Evolutionary conservation across 1,284 basidiomycete species (phyloP).

Genomic region (Moesziomyces parantarcticus): DNA sequence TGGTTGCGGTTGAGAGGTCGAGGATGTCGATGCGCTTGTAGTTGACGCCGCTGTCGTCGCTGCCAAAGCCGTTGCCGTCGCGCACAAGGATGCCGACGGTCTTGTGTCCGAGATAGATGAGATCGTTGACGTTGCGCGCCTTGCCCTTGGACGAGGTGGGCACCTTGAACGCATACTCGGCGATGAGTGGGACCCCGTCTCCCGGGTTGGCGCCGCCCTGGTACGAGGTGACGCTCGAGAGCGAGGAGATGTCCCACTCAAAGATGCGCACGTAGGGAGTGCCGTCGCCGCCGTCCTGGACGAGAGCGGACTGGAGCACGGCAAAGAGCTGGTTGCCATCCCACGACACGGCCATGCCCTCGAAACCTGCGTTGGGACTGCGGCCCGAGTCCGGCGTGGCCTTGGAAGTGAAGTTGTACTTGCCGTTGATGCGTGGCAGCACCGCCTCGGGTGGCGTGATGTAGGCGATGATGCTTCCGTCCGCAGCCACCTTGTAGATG

Average conservation of each 20-base stretch:
- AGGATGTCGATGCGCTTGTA: conserved; percentile 71
- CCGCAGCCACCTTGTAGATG: conserved; percentile 73
- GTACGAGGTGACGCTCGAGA: conserved; percentile 23
- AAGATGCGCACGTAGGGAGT: conserved; percentile 36
- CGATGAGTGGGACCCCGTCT: conserved; percentile 57
- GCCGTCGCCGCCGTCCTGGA: conserved; percentile 73
- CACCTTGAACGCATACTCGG: conserved; percentile 76
- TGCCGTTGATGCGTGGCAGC: conserved; percentile 71
- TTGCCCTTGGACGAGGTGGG: conserved; percentile 74
- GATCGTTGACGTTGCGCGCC: conserved; percentile 73
- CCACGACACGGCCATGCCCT: conserved; percentile 74
- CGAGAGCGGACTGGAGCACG: conserved; percentile 75
- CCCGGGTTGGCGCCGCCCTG: conserved; percentile 68
- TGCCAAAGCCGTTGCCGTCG: conserved; percentile 76
- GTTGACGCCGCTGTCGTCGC: conserved; percentile 71
- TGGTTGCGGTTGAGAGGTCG: conserved; percentile 73
- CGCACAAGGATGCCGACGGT: conserved; percentile 71
- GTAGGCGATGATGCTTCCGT: conserved; percentile 73
- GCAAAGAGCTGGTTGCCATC: conserved; percentile 73
- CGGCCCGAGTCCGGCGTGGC: conserved; percentile 70
- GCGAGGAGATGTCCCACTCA: conserved; percentile 36
- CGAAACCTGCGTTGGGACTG: conserved; percentile 73
- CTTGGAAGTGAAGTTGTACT: conserved; percentile 74
- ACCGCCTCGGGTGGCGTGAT: conserved; percentile 75
- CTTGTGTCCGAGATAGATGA: conserved; percentile 71